Percentiles rank a stretch among this genome's conserved stretches.
These are phyloP conservation scores for Salix purpurea DNA, from an alignment of 345 rosid species.

Conservation along the genomic window DNA sequence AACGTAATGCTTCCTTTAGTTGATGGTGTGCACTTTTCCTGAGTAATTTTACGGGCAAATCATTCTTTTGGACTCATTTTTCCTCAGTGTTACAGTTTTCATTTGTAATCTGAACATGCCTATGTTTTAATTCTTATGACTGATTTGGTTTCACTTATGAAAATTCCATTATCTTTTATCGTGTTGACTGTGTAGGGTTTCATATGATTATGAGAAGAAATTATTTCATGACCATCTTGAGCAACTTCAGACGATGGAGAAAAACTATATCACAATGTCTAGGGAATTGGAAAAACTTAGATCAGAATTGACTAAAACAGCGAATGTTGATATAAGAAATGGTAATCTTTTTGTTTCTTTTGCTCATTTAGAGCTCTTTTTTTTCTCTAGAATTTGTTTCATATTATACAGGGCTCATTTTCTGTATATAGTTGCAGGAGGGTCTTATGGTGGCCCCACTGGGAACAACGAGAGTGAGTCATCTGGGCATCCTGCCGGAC, in stretches of 20 bases:
- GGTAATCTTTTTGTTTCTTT: constrained; percentile 34
- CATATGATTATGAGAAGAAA: constrained; percentile 83
- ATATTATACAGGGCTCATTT: constrained; percentile 8
- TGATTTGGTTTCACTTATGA: neutral
- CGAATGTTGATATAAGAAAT: constrained; percentile 53
- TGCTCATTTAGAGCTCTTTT: constrained; percentile 1
- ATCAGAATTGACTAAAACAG: constrained; percentile 58
- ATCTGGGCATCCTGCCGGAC: constrained; percentile 47
- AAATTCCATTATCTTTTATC: neutral
- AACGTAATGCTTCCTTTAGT: neutral
- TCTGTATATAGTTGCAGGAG: constrained; percentile 41
- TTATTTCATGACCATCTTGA: constrained; percentile 85
- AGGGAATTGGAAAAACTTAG: constrained; percentile 91
- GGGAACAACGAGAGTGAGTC: constrained; percentile 48
- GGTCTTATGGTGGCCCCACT: constrained; percentile 47
- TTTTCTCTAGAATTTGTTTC: neutral
- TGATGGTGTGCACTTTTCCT: no score
- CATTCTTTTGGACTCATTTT: no score
- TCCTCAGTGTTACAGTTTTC: no score
- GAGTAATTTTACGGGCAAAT: no score
- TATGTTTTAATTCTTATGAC: neutral
- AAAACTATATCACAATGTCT: constrained; percentile 77
- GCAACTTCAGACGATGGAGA: constrained; percentile 90
- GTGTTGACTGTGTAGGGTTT: constrained; percentile 50
- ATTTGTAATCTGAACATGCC: no score